A percentile compares a stretch with the other conserved stretches of the same genome.
Evolutionary conservation across 2,329 filamentous ascomycete genomes (phyloP).

Genomic region (Bipolaris cookei): DNA sequence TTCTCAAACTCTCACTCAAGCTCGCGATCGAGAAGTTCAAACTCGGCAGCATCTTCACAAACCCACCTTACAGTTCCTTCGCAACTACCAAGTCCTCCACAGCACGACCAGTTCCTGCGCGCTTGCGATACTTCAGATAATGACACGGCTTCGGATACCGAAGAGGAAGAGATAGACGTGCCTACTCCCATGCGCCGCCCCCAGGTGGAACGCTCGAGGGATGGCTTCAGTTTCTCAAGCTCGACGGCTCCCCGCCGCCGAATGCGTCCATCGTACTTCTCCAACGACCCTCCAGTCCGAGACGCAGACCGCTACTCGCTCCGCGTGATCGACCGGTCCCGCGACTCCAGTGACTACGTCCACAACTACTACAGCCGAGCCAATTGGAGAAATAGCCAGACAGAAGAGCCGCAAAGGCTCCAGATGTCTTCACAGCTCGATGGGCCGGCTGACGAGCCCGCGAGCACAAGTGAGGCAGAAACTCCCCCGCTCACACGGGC

Average conservation of each 20-base stretch:
- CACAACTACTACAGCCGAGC: conserved; percentile 34
- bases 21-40: conserved; percentile 56
- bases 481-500: conserved; percentile 12
- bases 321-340: conserved; percentile 35
- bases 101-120: conserved; percentile 56
- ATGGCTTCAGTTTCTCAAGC: conserved; percentile 13
- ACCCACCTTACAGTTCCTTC: conserved; percentile 50
- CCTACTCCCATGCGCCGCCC: conserved; percentile 16
- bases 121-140: conserved; percentile 58
- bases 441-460: conserved; percentile 27
- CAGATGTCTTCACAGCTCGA: conserved; percentile 23
- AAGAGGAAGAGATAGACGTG: conserved; percentile 53
- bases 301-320: conserved; percentile 38
- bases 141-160: conserved; percentile 58
- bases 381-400: conserved; percentile 10
- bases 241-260: conserved; percentile 17
- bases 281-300: conserved; percentile 37
- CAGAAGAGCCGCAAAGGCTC: conserved; percentile 9
- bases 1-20: conserved; percentile 49
- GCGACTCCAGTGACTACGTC: conserved; percentile 39
- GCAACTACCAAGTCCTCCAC: conserved; percentile 33
- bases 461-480: conserved; percentile 29
- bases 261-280: conserved; percentile 29
- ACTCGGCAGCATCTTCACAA: conserved; percentile 46
- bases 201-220: conserved; percentile 33